These are phyloP conservation scores for Penicillium nordicum DNA, from an alignment of 2,329 filamentous ascomycete species.

Conservation along the genomic window DNA sequence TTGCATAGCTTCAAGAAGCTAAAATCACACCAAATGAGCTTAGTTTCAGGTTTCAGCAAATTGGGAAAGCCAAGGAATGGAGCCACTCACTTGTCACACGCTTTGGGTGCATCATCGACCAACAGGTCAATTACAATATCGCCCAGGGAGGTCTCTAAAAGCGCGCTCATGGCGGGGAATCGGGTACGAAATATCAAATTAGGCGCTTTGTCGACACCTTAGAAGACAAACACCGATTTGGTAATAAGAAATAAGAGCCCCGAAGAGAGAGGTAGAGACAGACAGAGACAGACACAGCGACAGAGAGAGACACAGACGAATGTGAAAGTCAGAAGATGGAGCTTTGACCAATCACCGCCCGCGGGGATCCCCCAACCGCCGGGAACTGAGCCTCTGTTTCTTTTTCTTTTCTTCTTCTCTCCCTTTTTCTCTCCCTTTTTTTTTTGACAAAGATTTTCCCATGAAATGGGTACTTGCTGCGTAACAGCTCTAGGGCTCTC, in stretches of 20 bases:
- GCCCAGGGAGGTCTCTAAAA: conserved; percentile 87
- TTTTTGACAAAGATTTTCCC: neutral
- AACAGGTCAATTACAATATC: conserved; percentile 94
- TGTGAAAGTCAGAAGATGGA: conserved; percentile 1
- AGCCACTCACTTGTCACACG: conserved; percentile 83
- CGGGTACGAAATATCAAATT: neutral
- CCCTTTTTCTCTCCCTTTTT: neutral
- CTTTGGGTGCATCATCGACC: conserved; percentile 81
- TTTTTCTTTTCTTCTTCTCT: neutral
- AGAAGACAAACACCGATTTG: neutral
- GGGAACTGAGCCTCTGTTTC: conserved; percentile 4
- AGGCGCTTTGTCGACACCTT: neutral
- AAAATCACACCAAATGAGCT: conserved; percentile 45
- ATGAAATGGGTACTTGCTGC: conserved; percentile 5
- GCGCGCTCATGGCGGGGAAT: conserved; percentile 69
- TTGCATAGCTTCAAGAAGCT: conserved; percentile 99
- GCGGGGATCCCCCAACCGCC: neutral
- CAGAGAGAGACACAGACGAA: conserved; percentile 6
- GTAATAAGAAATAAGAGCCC: neutral
- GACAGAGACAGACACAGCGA: conserved; percentile 1
- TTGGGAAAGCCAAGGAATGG: conserved; percentile 6
- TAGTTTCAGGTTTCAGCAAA: conserved; percentile 57
- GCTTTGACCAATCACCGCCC: conserved; percentile 20
- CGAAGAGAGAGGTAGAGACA: neutral
- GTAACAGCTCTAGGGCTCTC: conserved; percentile 1